Evolutionary conservation across 805 yeast genomes (phyloP).

Genomic region (Candida dajiaensis): DNA sequence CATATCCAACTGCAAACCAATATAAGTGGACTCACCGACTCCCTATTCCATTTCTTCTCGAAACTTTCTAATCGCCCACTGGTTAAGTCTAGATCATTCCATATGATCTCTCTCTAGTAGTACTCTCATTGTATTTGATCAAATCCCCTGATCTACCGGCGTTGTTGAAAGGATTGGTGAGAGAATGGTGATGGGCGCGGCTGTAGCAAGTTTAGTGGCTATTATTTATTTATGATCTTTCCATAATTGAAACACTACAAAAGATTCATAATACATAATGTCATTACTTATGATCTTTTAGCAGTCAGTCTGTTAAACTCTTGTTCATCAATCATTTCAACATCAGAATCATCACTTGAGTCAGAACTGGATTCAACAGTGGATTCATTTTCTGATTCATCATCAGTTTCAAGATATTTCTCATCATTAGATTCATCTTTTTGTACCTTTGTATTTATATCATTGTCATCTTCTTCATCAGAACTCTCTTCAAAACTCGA

Average conservation of each 20-base stretch:
- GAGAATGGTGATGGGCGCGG: no score
- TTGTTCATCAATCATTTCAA: background rate
- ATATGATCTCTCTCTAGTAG: no score
- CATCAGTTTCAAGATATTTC: background rate
- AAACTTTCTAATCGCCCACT: no score
- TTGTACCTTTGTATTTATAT: background rate
- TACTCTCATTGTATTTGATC: no score
- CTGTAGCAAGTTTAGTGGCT: no score
- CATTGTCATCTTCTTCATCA: background rate
- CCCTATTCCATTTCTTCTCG: no score
- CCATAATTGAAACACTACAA: background rate
- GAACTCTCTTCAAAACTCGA: background rate
- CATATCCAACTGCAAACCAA: no score
- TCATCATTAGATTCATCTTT: background rate
- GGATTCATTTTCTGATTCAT: background rate
- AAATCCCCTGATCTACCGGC: no score
- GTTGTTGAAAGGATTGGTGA: no score
- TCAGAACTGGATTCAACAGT: background rate
- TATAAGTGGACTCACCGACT: no score
- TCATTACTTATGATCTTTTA: background rate
- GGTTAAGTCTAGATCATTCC: no score
- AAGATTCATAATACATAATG: background rate
- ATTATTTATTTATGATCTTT: no score
- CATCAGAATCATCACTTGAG: background rate
- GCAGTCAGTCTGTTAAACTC: background rate